Percentiles rank a stretch among this genome's conserved stretches.
phyloP scores from a whole-genome alignment of 768 basidiomycete species.

The Mrakia blollopis region DNA sequence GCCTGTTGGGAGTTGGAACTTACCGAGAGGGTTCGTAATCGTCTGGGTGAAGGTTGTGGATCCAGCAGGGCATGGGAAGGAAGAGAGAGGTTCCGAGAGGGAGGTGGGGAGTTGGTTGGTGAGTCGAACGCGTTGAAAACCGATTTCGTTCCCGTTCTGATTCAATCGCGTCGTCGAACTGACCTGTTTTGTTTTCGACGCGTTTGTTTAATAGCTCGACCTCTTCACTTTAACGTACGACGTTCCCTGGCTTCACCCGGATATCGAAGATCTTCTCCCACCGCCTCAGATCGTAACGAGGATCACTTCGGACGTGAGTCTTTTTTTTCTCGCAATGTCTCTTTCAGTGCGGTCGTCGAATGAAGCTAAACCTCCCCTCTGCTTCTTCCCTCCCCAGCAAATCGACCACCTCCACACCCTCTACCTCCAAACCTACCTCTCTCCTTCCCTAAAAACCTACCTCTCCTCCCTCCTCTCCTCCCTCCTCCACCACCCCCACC shows the following conservation, averaged over 20 bases:
- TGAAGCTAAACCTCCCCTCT: background rate
- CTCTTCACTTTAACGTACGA: background rate
- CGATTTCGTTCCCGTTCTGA: background rate
- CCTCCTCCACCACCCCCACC: background rate
- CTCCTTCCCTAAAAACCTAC: background rate
- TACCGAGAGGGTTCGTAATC: background rate
- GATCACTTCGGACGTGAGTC: background rate
- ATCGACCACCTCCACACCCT: background rate
- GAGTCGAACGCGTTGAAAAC: background rate
- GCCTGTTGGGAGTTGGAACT: background rate
- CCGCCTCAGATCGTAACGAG: background rate
- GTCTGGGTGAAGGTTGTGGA: background rate
- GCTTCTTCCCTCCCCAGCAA: background rate
- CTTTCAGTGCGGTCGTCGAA: background rate
- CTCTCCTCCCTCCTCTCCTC: constrained; percentile 8
- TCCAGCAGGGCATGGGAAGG: background rate
- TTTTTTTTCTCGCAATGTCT: background rate
- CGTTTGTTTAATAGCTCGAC: background rate
- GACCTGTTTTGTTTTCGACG: background rate
- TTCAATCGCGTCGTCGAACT: background rate
- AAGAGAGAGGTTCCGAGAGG: background rate
- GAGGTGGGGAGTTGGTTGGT: background rate
- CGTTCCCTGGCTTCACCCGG: background rate
- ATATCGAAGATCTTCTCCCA: background rate
- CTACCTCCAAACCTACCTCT: background rate